Conservation (phyloP, 257 asterid genomes). For the Gentiana straminea region DNA sequence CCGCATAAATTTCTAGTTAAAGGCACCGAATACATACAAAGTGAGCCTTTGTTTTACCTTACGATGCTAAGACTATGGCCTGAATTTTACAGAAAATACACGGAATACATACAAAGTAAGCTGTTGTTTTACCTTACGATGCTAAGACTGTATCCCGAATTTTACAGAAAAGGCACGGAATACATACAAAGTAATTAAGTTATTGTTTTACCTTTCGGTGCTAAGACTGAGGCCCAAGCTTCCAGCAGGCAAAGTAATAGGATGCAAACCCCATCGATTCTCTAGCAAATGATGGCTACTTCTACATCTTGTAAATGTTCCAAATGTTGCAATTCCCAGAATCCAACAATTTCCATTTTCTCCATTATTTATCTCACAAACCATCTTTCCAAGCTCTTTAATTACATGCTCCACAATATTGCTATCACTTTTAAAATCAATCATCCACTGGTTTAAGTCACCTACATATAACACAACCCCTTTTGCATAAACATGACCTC, state of each 20-base stretch:
- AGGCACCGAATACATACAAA: too few relatives aligned
- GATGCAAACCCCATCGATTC: constrained; percentile 62
- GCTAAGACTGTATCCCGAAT: too few relatives aligned
- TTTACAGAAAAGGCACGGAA: too few relatives aligned
- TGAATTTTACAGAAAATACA: too few relatives aligned
- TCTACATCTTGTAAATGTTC: constrained; percentile 59
- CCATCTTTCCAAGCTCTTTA: constrained; percentile 58
- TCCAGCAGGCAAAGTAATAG: constrained; percentile 56
- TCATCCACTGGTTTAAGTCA: constrained; percentile 59
- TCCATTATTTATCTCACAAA: constrained; percentile 23
- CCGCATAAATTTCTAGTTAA: too few relatives aligned
- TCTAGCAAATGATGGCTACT: constrained; percentile 57
- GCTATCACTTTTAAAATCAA: constrained; percentile 36
- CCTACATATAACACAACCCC: constrained; percentile 84
- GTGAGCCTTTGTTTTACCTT: too few relatives aligned
- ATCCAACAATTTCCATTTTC: constrained; percentile 56
- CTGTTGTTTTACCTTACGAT: too few relatives aligned
- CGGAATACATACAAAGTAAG: too few relatives aligned
- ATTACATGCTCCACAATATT: constrained; percentile 67
- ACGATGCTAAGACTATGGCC: too few relatives aligned
- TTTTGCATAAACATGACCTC: constrained; percentile 28
- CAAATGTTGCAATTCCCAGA: constrained; percentile 69
- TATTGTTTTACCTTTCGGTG: constrained; percentile 28
- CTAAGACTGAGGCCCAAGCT: constrained; percentile 52
- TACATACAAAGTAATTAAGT: too few relatives aligned